Evolutionary conservation across 495 filamentous ascomycete species (phyloP).

Genomic region (Pseudotulostoma volvatum): DNA sequence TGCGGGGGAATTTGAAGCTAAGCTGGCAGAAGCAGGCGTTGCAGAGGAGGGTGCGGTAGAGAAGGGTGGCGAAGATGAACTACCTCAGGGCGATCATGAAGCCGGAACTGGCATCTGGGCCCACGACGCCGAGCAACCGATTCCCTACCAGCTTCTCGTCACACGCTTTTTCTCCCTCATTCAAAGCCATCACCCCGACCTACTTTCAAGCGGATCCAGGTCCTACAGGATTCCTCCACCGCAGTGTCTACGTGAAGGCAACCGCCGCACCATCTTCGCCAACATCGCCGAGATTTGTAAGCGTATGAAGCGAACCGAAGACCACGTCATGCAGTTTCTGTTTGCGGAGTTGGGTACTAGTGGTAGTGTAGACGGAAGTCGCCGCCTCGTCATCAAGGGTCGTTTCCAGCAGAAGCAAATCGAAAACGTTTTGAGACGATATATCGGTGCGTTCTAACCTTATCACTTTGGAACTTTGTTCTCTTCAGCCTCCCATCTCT

Average conservation of each 20-base stretch:
- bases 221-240: slow-evolving; percentile 98
- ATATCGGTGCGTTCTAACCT: slow-evolving; percentile 54
- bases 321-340: slow-evolving; percentile 91
- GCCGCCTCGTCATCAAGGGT: slow-evolving; percentile 94
- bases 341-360: slow-evolving; percentile 97
- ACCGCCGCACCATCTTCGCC: slow-evolving; percentile 99
- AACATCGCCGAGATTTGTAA: slow-evolving; percentile 88
- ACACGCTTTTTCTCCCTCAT: slow-evolving; percentile 84
- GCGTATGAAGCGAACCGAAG: slow-evolving; percentile 92
- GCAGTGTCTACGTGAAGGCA: slow-evolving; percentile 98
- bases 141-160: slow-evolving; percentile 73
- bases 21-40: slow-evolving; percentile 61
- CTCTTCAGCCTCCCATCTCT: too few relatives aligned
- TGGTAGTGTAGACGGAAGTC: slow-evolving; percentile 80
- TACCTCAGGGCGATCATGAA: slow-evolving; percentile 60
- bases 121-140: slow-evolving; percentile 56
- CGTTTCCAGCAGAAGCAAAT: slow-evolving; percentile 98
- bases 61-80: slow-evolving; percentile 29
- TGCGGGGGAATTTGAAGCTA: slow-evolving; percentile 63
- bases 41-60: slow-evolving; percentile 33
- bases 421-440: slow-evolving; percentile 84
- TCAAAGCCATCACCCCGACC: slow-evolving; percentile 84
- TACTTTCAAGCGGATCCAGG: slow-evolving; percentile 69
- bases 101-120: slow-evolving; percentile 89
- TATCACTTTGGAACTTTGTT: slow-evolving; percentile 4